These are phyloP conservation scores for Salmacisia buchloeana DNA, from an alignment of 1,284 basidiomycete genomes.

Conservation along the genomic window DNA sequence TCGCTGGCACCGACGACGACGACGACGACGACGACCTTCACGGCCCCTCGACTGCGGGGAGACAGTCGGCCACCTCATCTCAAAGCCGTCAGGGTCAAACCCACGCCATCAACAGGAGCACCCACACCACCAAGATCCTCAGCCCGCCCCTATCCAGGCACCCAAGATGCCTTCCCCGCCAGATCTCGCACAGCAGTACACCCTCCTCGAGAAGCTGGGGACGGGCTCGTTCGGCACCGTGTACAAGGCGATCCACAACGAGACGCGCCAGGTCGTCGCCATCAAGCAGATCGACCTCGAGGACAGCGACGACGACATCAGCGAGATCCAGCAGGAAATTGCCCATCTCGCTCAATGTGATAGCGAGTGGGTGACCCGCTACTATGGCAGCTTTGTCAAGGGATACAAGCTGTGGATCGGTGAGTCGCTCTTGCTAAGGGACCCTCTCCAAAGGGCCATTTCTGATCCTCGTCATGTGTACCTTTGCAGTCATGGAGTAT, in stretches of 20 bases:
- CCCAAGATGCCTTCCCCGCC: background rate
- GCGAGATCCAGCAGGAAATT: slow-evolving; percentile 86
- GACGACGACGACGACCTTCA: no score
- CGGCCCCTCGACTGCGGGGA: no score
- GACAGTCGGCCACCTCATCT: no score
- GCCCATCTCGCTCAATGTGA: slow-evolving; percentile 90
- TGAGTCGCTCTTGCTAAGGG: slow-evolving; percentile 17
- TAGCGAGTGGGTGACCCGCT: slow-evolving; percentile 89
- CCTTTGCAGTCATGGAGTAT: slow-evolving; percentile 80
- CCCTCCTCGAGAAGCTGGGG: slow-evolving; percentile 86
- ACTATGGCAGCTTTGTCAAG: slow-evolving; percentile 94
- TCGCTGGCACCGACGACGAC: no score
- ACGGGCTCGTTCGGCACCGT: slow-evolving; percentile 96
- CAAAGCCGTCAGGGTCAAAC: no score
- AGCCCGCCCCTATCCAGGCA: no score
- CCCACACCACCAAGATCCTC: background rate
- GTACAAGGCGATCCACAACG: slow-evolving; percentile 85
- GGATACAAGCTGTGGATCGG: slow-evolving; percentile 94
- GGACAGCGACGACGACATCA: slow-evolving; percentile 50
- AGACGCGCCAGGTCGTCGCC: slow-evolving; percentile 86
- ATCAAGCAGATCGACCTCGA: slow-evolving; percentile 84
- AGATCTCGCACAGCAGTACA: slow-evolving; percentile 60
- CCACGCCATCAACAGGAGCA: no score
- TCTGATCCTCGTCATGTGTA: background rate
- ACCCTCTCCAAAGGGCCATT: background rate